A percentile compares a stretch with the other conserved stretches of the same genome.
phyloP scores from a whole-genome alignment of 768 basidiomycete species.

The Hypsizygus marmoreus region DNA sequence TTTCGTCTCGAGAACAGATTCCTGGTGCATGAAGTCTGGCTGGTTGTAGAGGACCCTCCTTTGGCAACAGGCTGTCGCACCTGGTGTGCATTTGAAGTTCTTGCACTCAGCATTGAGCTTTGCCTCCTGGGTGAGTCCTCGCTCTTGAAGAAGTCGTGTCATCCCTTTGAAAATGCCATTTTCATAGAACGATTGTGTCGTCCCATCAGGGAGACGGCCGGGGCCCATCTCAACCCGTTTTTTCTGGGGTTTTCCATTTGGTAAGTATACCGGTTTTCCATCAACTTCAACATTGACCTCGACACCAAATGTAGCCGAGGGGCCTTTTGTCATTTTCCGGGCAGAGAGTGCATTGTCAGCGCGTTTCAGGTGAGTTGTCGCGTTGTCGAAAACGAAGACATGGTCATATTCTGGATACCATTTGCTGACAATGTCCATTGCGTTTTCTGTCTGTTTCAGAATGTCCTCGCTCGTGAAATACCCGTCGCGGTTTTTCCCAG shows the following conservation, averaged over 20 bases:
- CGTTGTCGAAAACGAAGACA: no score
- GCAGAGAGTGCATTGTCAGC: not conserved
- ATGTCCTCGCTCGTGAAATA: no score
- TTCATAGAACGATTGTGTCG: not conserved
- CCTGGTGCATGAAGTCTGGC: not conserved
- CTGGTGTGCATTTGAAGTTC: not conserved
- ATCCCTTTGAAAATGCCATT: constrained; percentile 4
- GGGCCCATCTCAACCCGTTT: not conserved
- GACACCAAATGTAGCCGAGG: not conserved
- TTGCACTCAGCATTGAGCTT: not conserved
- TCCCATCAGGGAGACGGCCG: not conserved
- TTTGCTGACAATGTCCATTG: no score
- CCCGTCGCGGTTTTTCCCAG: no score
- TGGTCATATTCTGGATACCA: no score
- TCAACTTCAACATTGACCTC: not conserved
- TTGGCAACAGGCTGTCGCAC: not conserved
- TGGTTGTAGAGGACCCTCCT: not conserved
- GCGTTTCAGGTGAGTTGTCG: no score
- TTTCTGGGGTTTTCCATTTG: not conserved
- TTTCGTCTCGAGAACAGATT: not conserved
- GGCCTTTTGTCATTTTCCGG: not conserved
- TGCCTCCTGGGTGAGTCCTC: constrained; percentile 6
- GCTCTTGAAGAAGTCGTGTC: not conserved
- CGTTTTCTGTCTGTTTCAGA: no score
- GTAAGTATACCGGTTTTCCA: not conserved